Evolutionary conservation across 768 basidiomycete genomes (phyloP), one percentile per base, ranked within the genome.

Genomic region (Cantharellus anzutake): DNA sequence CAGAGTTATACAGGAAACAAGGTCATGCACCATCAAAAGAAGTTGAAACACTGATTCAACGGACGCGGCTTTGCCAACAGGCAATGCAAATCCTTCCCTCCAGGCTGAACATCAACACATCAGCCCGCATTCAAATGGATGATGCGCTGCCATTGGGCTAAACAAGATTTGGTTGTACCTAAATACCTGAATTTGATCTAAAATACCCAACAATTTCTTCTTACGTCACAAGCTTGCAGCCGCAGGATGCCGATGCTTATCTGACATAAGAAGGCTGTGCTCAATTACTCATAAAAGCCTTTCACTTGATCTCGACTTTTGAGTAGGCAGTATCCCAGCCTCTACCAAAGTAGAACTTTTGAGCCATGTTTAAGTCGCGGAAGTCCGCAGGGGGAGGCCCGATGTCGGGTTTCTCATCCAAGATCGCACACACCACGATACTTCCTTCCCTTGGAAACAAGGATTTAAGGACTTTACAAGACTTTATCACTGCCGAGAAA

Each of bases 401-500:
- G 4, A 60, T 38, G 60, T 14, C 59, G 5, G 40, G 59, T 41
- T 35, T 62, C 53, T 44, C 39, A 5, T 52, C 83, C 42, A 88
- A 82, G 71, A 78, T 94, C 69, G 91, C 91, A 2, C 20, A 29
- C 20, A 29, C 20, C 66, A 82, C 88, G 1, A 85, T 86, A 2
- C 73, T 92, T 3, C 84, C 90, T 50, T 74, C 80, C 0, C 70
- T 88, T 5, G 78, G 78, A 1, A 91, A 89, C 68, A 80, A 82
- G 65, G 91, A 93, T 68, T 71, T 92, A 2, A 73, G 83, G 37
- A 80, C 82, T 0, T 73, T 96, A 4, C 91, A 96, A 67, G 90
- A 92, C 66, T 75, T 94, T 63, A 97, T 97, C 60, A 83, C 80
- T 2, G 79, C 86, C 0, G 91, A 96, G 71, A 97, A 97, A 72